A percentile compares a stretch with the other conserved stretches of the same genome.
Evolutionary conservation across 768 basidiomycete genomes (phyloP).

Genomic region (Rhizopogon vesiculosus): DNA sequence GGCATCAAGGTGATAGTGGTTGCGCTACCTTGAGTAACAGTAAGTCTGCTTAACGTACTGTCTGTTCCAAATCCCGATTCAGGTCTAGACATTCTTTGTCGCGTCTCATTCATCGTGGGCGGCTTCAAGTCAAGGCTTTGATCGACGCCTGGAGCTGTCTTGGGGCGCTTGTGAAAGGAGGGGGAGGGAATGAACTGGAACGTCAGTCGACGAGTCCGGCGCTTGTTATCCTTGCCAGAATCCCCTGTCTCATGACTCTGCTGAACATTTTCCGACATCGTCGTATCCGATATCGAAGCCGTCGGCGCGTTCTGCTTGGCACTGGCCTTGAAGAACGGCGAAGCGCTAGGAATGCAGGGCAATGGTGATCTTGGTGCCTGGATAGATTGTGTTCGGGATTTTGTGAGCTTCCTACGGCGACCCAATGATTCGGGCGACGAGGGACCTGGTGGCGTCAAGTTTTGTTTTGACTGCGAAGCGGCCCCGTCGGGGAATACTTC

Average conservation of each 20-base stretch:
- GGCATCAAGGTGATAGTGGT: not conserved
- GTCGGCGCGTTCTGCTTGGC: not conserved
- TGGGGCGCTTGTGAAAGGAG: slow-evolving; percentile 18
- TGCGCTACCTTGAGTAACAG: not conserved
- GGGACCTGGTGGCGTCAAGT: not conserved
- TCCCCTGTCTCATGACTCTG: not conserved
- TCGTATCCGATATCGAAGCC: not conserved
- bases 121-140: not conserved
- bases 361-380: not conserved
- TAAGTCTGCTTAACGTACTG: not conserved
- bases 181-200: slow-evolving; percentile 21
- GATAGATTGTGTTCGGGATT: not conserved
- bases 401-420: slow-evolving; percentile 2
- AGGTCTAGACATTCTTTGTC: no score
- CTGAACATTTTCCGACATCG: not conserved
- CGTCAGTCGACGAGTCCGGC: slow-evolving; percentile 13
- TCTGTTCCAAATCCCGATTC: slow-evolving; percentile 8
- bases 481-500: not conserved
- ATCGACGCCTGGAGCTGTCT: slow-evolving; percentile 1
- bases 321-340: not conserved
- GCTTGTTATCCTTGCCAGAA: not conserved
- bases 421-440: not conserved
- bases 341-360: slow-evolving; percentile 1
- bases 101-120: not conserved
- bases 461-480: not conserved